Percentiles rank a stretch among this genome's conserved stretches.
Evolutionary conservation across 768 basidiomycete genomes (phyloP).

Genomic region (Agrocybe praecox): DNA sequence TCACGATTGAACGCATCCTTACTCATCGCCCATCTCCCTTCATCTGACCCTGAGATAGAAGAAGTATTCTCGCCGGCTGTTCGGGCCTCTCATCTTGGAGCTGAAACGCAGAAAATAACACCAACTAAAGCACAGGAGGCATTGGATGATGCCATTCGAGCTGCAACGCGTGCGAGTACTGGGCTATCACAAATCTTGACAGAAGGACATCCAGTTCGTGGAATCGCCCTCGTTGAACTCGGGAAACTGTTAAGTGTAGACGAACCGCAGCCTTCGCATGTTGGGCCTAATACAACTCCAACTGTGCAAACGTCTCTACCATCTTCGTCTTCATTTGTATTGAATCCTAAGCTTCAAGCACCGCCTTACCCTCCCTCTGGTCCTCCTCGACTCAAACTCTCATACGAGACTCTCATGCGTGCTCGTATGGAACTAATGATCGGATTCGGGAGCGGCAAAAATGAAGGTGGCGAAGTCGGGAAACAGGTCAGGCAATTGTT

Average conservation of each 20-base stretch:
- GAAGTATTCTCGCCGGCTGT: conserved; percentile 26
- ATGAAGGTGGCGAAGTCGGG: conserved; percentile 75
- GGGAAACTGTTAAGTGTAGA: conserved; percentile 84
- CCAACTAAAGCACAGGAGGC: conserved; percentile 43
- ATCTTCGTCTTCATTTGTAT: not conserved
- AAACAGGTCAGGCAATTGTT: conserved; percentile 58
- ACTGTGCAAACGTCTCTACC: not conserved
- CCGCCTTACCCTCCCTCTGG: conserved; percentile 68
- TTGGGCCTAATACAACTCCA: not conserved
- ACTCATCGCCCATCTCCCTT: conserved; percentile 51
- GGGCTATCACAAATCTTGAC: conserved; percentile 58
- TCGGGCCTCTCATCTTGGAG: conserved; percentile 6
- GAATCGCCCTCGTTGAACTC: conserved; percentile 73
- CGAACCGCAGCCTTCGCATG: conserved; percentile 52
- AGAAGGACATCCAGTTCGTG: conserved; percentile 77
- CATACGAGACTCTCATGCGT: conserved; percentile 61
- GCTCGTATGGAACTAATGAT: conserved; percentile 64
- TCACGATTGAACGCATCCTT: conserved; percentile 72
- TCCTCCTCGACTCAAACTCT: conserved; percentile 59
- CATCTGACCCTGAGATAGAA: conserved; percentile 19
- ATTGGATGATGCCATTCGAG: conserved; percentile 66
- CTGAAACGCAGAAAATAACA: not conserved
- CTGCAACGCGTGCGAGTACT: conserved; percentile 51
- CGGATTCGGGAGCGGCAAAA: conserved; percentile 67
- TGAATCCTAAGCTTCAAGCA: conserved; percentile 8